Conservation (phyloP, 2,329 filamentous ascomycete species). For the Fusarium avenaceum region DNA sequence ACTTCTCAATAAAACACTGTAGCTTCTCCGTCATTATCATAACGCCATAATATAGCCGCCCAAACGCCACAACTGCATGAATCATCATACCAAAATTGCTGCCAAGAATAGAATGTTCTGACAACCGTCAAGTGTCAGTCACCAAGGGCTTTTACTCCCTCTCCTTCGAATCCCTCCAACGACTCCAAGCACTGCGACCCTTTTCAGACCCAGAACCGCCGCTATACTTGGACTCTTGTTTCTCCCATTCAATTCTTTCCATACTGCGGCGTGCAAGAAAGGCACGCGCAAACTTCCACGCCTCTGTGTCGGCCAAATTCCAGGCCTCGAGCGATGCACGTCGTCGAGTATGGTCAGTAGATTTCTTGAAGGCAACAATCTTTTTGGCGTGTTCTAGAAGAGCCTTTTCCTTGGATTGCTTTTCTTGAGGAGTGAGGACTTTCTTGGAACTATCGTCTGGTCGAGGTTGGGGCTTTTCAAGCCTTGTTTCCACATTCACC, state of each 20-base stretch:
- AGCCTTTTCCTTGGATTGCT: conserved; percentile 66
- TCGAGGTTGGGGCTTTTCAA: conserved; percentile 58
- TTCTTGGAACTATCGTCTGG: conserved; percentile 45
- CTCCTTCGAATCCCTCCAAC: conserved; percentile 53
- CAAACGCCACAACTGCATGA: conserved; percentile 1
- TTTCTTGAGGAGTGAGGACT: conserved; percentile 60
- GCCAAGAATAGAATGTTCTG: background rate
- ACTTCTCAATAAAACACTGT: background rate
- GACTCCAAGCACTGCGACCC: conserved; percentile 54
- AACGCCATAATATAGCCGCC: conserved; percentile 9
- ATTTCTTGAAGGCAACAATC: conserved; percentile 64
- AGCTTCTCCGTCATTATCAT: background rate
- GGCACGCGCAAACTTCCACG: conserved; percentile 80
- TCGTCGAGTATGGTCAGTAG: conserved; percentile 60
- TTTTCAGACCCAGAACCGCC: conserved; percentile 70
- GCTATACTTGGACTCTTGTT: conserved; percentile 74
- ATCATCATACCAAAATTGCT: background rate
- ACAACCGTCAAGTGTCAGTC: background rate
- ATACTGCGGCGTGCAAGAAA: conserved; percentile 73
- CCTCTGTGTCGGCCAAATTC: conserved; percentile 80
- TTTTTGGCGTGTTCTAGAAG: conserved; percentile 64
- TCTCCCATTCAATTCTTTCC: conserved; percentile 77
- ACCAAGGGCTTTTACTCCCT: conserved; percentile 2
- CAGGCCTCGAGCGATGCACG: conserved; percentile 72
- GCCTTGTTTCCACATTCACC: conserved; percentile 13